Percentiles rank a stretch among this genome's conserved stretches.
Evolutionary conservation across 1,284 basidiomycete genomes (phyloP).

Genomic region (Sanghuangporus baumii): DNA sequence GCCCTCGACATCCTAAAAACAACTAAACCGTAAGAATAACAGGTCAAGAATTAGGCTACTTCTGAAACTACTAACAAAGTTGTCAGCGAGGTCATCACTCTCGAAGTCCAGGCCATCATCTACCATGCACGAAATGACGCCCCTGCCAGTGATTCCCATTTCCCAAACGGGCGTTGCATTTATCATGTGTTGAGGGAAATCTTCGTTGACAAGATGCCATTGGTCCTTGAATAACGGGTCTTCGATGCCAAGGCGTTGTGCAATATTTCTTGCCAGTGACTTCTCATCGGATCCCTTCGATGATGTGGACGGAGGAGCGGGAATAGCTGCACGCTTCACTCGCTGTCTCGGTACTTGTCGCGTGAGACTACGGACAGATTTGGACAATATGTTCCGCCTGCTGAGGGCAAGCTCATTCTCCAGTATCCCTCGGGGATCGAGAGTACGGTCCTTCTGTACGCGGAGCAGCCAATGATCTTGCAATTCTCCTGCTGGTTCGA

Average conservation of each 20-base stretch:
- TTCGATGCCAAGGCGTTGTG: slow-evolving; percentile 60
- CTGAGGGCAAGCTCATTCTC: slow-evolving; percentile 31
- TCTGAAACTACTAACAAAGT: slow-evolving; percentile 71
- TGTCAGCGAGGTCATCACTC: slow-evolving; percentile 81
- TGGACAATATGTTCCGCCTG: slow-evolving; percentile 37
- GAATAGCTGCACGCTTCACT: slow-evolving; percentile 42
- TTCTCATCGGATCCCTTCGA: slow-evolving; percentile 27
- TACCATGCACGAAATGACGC: slow-evolving; percentile 84
- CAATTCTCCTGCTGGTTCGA: slow-evolving; percentile 87
- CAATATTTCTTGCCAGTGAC: slow-evolving; percentile 45
- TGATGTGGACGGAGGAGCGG: slow-evolving; percentile 52
- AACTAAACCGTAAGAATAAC: neutral
- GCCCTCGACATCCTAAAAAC: slow-evolving; percentile 70
- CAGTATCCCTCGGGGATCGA: slow-evolving; percentile 22
- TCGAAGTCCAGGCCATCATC: slow-evolving; percentile 96
- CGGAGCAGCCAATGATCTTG: slow-evolving; percentile 81
- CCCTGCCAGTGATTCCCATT: slow-evolving; percentile 81
- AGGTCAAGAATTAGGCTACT: slow-evolving; percentile 8
- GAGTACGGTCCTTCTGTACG: slow-evolving; percentile 37
- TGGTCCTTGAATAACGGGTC: slow-evolving; percentile 88
- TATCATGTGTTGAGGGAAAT: slow-evolving; percentile 75
- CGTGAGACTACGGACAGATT: slow-evolving; percentile 51
- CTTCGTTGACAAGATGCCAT: slow-evolving; percentile 89
- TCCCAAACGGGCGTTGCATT: slow-evolving; percentile 87
- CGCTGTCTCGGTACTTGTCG: slow-evolving; percentile 61